Evolutionary conservation across 805 yeast genomes (phyloP).

Genomic region (Jamesozyma spencerorum): DNA sequence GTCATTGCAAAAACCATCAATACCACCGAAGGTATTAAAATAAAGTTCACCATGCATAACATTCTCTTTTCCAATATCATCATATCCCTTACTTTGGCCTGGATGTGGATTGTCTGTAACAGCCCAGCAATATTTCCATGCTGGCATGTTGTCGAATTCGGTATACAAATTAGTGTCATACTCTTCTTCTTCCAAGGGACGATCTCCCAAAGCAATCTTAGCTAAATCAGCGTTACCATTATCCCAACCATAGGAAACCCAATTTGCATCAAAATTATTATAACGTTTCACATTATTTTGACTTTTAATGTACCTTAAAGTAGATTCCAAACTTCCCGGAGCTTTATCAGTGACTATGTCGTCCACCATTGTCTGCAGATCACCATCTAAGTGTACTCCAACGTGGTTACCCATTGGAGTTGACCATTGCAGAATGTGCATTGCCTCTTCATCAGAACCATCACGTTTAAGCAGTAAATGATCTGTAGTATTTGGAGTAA

Average conservation of each 20-base stretch:
- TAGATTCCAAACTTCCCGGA: conserved; percentile 1
- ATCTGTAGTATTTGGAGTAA: background rate
- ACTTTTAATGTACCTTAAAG: background rate
- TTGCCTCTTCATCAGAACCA: conserved; percentile 1
- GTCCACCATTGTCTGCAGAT: background rate
- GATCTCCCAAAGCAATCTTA: background rate
- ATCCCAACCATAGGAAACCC: conserved; percentile 2
- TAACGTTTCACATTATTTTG: background rate
- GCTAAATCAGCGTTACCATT: conserved; percentile 1
- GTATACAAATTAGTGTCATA: background rate
- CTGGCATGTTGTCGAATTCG: background rate
- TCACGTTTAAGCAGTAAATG: background rate
- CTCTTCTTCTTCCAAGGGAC: background rate
- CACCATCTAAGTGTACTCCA: conserved; percentile 1
- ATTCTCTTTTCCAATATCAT: conserved; percentile 1
- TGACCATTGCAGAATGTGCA: conserved; percentile 1
- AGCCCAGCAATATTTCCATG: conserved; percentile 4
- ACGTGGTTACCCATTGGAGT: background rate
- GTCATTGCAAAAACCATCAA: conserved; percentile 5
- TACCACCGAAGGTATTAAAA: conserved; percentile 5
- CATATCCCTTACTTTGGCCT: conserved; percentile 2
- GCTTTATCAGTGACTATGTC: conserved; percentile 1
- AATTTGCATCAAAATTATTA: background rate
- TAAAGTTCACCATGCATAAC: background rate
- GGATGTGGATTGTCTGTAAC: conserved; percentile 1